Base-by-base conservation (phyloP, 768 basidiomycete species). In the Coprinellus aureogranulatus region DNA sequence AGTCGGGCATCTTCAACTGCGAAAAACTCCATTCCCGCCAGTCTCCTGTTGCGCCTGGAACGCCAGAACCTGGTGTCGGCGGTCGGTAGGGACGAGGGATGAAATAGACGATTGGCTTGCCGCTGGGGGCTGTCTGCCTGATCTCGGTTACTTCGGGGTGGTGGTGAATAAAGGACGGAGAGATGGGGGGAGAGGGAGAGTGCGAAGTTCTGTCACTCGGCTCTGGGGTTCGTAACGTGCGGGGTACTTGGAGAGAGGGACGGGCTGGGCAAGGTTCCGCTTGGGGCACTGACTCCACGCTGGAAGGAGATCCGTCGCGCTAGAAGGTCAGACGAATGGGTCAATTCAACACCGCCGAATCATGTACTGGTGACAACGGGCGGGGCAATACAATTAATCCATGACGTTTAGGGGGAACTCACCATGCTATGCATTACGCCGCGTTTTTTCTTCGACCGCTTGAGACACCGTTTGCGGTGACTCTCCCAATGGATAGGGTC, bases 401-500 rank as follows among this genome's bases (percentile, higher is more conserved):
- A 6, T 34, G 34, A 34, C 34, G 14, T 14, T 34, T 34, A 34
- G 34, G 34, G 34, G 34, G 61, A 60, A 67, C 62, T 41, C 51
- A 31, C 58, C 64, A 46, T 60, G 63, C 64, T 44, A 54, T 45
- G 31, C 44, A 59, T 54, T 58, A 57, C 27, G 63, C 51, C 51
- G 65, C 63, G 46, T 63, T 57, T 54, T 54, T 65, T 57, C 64
- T 64, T 52, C 63, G 62, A n/a, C 60, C 67, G 52, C 69, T 79
- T 83, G 54, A 82, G 66, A 67, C 88, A 89, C 28, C 86, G 77
- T 40, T 75, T 75, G 30, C 82, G 77, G 64, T 89, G 88, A 61
- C 81, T 85, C 45, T 72, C 67, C 88, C 88, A 89, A 68, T 89
- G 87, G 63, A 80, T 81, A 28, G 78, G 77, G 63, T 89, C 88